phyloP scores from a whole-genome alignment of 208 protist species.

The Acanthamoeba lenticulata region DNA sequence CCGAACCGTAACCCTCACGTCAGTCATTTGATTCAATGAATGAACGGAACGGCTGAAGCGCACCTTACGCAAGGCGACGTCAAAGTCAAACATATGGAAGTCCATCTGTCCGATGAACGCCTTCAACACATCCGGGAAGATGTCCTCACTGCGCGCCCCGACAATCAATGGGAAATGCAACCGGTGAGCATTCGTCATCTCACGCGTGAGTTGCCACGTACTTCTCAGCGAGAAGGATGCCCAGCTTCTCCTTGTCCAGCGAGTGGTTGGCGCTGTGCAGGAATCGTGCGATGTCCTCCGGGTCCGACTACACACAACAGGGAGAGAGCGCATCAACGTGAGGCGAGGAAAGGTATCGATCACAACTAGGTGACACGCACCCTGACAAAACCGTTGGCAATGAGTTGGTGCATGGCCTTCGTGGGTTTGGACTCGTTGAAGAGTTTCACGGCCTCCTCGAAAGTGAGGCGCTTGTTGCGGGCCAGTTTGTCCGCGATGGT shows the following conservation, averaged over 20 bases:
- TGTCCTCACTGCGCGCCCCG: neutral
- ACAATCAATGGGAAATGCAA: neutral
- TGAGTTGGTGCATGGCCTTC: neutral
- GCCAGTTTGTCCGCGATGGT: neutral
- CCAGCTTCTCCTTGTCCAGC: constrained; percentile 17
- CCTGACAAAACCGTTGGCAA: neutral
- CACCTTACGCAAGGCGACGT: constrained; percentile 27
- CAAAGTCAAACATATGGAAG: constrained; percentile 49
- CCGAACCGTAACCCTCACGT: neutral
- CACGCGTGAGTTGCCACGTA: neutral
- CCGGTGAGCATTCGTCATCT: neutral
- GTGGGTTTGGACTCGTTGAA: constrained; percentile 29
- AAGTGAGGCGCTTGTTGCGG: neutral
- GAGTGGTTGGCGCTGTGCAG: constrained; percentile 48
- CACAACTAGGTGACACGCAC: neutral
- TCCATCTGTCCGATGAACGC: constrained; percentile 43
- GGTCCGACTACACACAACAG: neutral
- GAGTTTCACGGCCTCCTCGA: neutral
- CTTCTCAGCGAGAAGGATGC: constrained; percentile 22
- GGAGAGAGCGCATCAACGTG: too few species aligned
- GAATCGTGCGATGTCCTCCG: constrained; percentile 28
- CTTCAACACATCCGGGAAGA: neutral
- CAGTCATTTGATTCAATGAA: neutral
- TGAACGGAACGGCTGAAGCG: neutral
- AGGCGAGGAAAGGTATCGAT: too few species aligned